Base-by-base conservation (phyloP, 2,329 filamentous ascomycete species). In the Cercospora sojina region DNA sequence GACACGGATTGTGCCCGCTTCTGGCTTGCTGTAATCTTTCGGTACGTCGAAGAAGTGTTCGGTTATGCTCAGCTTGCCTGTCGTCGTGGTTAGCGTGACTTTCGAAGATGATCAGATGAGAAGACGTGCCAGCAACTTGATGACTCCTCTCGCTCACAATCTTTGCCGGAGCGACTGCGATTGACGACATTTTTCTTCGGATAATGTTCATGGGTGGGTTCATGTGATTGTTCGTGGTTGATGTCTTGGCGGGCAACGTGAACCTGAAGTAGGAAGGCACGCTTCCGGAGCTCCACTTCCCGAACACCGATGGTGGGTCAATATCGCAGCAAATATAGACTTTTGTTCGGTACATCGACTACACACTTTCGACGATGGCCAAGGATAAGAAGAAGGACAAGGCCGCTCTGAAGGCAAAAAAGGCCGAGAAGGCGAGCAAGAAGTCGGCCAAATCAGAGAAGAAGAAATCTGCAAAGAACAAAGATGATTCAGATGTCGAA, bases 41-140 rank as follows among this genome's bases (percentile, higher is more conserved):
- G 93, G 93, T 10, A 97, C 93, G 71, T 92, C 86, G 79, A 97
- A 97, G 82, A 92, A 90, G 74, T 94, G 85, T 77, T 97, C 93
- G 2, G 90, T 90, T 67, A 96, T 86, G 67, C 86, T 83, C 55
- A 96, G 83, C 75, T 89, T 90, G 58, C 92, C 92, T 92, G 66
- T 38, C 27, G 47, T 47, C 53, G 2, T 56, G n/a, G 43, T 23
- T 8, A 31, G 51, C 23, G 29, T 55, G 56, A 32, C 51, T 31
- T 32, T 35, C 29, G 12, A 38, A 25, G 5, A 32, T n/a, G 27
- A 25, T 41, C 10, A 35, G 7, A 20, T 27, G 20, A 23, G 27
- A 59, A 27, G 13, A 27, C 55, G 57, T 75, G 82, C 81, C 82
- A 69, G 81, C 78, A 5, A 83, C 77, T 20, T 81, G 71, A 68